Base-by-base conservation (phyloP, 805 yeast species). In the Millerozyma miso region DNA sequence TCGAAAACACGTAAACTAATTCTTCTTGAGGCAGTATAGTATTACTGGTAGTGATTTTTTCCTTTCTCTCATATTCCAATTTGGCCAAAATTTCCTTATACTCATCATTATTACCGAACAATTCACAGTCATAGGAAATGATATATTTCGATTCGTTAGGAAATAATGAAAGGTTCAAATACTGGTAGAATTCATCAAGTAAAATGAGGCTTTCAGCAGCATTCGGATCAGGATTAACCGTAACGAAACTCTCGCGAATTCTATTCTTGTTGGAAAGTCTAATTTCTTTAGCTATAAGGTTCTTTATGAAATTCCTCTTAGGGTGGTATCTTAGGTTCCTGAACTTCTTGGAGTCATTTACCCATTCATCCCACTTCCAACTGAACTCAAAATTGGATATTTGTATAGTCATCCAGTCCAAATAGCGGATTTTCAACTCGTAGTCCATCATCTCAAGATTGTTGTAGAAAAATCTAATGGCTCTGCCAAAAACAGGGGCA, bases 291-390 rank as follows among this genome's bases (percentile, higher is more conserved):
- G 81, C 77, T 46, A 93, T 82, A 48, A 90, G 71, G 63, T 89
- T 89, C 51, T 75, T 79, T 46, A 91, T 80, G 51, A 91, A 84
- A 37, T 76, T 77, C 48, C 78, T 73, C 51, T 79, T 80, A 10
- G 97, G 96, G 57, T 87, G 90, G 54, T 77, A 80, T 29, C 67
- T 60, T 31, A 75, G 67, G 8, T 69, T 61, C 5, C 68, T 63
- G 37, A 69, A 73, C 37, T 59, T 61, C n/a, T 59, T 53, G 0
- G 83, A 73, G 53, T 82, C 86, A 2, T 62, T 65, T 19, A 75
- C 79, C 99, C 99, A 93, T 62, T 90, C 98, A 49, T 79, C 80
- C 99, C 99, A 93, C 58, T 89, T 88, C 99, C 99, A 93, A 31
- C 90, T 87, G 65, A 88, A 93, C 44, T 85, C 89, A 62, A 91